Percentiles rank a stretch among this genome's conserved stretches.
Evolutionary conservation across 164 flowering plant species (phyloP).

Genomic region (Stephania japonica): DNA sequence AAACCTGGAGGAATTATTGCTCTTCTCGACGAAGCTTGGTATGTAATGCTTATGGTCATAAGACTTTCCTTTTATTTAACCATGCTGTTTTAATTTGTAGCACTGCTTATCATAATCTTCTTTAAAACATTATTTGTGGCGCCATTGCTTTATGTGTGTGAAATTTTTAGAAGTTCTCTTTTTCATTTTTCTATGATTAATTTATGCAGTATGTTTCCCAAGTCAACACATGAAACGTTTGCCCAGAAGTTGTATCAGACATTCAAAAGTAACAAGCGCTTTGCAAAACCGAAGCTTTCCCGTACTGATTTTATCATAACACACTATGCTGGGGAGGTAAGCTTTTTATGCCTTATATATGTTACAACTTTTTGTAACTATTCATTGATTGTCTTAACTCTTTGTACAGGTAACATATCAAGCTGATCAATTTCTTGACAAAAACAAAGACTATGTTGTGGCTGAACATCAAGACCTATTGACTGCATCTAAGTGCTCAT

Average conservation of each 20-base stretch:
- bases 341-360: background rate
- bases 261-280: constrained; percentile 73
- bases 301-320: constrained; percentile 81
- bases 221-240: constrained; percentile 98
- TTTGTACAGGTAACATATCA: constrained; percentile 60
- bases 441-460: constrained; percentile 96
- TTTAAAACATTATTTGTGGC: constrained; percentile 1
- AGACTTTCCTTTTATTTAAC: background rate
- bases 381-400: background rate
- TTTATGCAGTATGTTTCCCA: constrained; percentile 91
- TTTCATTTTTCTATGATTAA: constrained; percentile 1
- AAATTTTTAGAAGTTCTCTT: background rate
- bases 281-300: constrained; percentile 94
- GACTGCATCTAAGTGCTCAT: constrained; percentile 68
- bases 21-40: constrained; percentile 99
- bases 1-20: constrained; percentile 98
- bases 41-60: constrained; percentile 12
- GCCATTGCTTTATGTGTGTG: background rate
- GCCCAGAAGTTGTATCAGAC: constrained; percentile 96
- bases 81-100: background rate
- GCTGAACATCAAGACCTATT: constrained; percentile 91
- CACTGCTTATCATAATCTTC: background rate
- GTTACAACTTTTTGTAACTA: background rate
- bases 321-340: constrained; percentile 98
- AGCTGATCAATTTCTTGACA: constrained; percentile 84